Evolutionary conservation across 441 rosid genomes (phyloP), one percentile per base, ranked within the genome.

Genomic region (Erodium texanum): DNA sequence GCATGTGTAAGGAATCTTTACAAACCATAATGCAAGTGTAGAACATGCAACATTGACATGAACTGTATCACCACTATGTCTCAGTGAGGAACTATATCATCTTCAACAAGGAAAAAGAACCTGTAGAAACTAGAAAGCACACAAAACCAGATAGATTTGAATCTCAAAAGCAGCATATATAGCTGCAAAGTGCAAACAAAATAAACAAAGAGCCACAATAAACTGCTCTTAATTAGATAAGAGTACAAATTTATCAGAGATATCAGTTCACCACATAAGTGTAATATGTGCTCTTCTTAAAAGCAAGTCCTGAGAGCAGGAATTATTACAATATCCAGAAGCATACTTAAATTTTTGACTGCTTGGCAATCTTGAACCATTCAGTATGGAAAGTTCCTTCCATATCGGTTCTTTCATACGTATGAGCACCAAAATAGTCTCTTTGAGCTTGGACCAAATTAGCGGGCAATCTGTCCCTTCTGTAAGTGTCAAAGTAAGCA

Each of bases 391-490:
- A 90, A 65, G 96, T 74, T 32, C 98, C 98, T 73, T 88, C 92
- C 70, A 84, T 59, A 71, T 93, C 96, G 70, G 81, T 76, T 86
- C 98, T 84, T 66, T 93, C 97, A 70, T 93, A 90, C 2, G 96
- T 90, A 76, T 89, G 95, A 68, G 98, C 98, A 32, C 94, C 97
- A 70, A 93, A 93, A 68, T 90, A 90, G 65, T 93, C 98, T 62
- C 96, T 75, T 69, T 90, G 97, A 48, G 98, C 95, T 79, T 93
- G 98, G 52, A 90, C 93, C 73, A 93, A 78, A 81, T 93, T 93
- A 58, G 98, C 97, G 0, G 96, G 91, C 79, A 90, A 65, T 29
- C 92, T 80, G 20, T 70, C 92, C 76, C 98, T 87, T 73, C 96
- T 66, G 76, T 93, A 93, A 7, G 90, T 80, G 80, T 93, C 98